Base-by-base conservation (phyloP, 371 early-diverging fungal species). In the Circinella minor region DNA sequence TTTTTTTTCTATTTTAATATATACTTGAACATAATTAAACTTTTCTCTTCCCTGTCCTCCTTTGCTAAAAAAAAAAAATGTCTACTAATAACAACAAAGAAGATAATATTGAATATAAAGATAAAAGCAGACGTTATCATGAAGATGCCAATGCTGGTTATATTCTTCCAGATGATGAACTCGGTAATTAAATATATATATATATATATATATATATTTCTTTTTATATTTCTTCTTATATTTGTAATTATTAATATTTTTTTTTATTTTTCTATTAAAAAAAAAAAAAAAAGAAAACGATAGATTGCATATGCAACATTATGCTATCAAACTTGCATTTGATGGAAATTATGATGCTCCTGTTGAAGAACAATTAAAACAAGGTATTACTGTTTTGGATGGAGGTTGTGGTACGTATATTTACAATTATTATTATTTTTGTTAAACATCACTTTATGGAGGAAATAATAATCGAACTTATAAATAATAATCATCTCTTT, bases 111-210 rank as follows among this genome's bases (percentile, higher is more conserved):
- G n/a, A 54, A 6, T 54, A 54, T 15, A 54, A 54, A 18, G 20
- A 54, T 6, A 6, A 54, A 15, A 18, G 6, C 15, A 15, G 54
- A 54, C 9, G 15, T 6, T 79, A 79, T 34, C 81, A 84, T 61
- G 73, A 76, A 10, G 77, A 81, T 36, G 75, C 73, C 10, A 74
- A 59, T 36, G 80, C 77, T 9, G 72, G 78, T 20, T 87, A 87
- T 65, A 74, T 84, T 65, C 71, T 87, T 6, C 87, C 87, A 3
- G 81, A 82, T 47, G 85, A 87, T 57, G 76, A 83, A 39, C 75
- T 69, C 66, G 81, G 81, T 76, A 67, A 61, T 6, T 36, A 64
- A 7, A 62, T 51, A 20, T 63, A 39, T 46, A 55, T 65, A 60
- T 49, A 36, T 68, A 34, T 47, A 46, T 59, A 60, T 11, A 60